Evolutionary conservation across 1,139 yeast genomes (phyloP).

Genomic region (Yamadazyma conglobata): DNA sequence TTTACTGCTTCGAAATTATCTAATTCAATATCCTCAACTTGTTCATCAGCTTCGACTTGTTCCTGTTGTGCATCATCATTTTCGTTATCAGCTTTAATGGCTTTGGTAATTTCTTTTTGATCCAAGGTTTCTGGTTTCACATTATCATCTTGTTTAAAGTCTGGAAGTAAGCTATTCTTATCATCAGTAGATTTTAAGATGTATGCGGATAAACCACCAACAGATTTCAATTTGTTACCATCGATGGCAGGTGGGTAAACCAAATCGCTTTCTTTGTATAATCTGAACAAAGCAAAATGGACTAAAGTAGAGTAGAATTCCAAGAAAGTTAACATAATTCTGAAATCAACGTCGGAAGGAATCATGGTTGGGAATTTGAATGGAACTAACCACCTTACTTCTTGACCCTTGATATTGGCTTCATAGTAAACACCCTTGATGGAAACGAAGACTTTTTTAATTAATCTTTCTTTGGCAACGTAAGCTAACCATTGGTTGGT

Average conservation of each 20-base stretch:
- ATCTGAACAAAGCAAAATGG: constrained; percentile 80
- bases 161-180: constrained; percentile 40
- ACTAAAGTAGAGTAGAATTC: constrained; percentile 91
- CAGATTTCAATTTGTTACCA: constrained; percentile 65
- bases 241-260: constrained; percentile 91
- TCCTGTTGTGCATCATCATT: constrained; percentile 33
- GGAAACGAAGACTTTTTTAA: constrained; percentile 89
- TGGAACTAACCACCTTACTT: constrained; percentile 93
- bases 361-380: constrained; percentile 94
- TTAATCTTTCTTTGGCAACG: constrained; percentile 77
- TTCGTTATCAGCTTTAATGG: constrained; percentile 47
- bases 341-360: constrained; percentile 91
- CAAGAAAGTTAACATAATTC: constrained; percentile 93
- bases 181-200: constrained; percentile 51
- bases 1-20: constrained; percentile 68
- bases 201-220: constrained; percentile 87
- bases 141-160: constrained; percentile 13
- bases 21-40: constrained; percentile 46
- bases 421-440: constrained; percentile 97
- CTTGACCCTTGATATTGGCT: constrained; percentile 87
- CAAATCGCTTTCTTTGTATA: constrained; percentile 80
- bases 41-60: constrained; percentile 38
- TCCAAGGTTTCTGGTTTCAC: constrained; percentile 41
- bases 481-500: constrained; percentile 96
- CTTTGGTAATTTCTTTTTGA: constrained; percentile 44